These are phyloP conservation scores for Irpex sp. DNA, from an alignment of 1,284 basidiomycete genomes.

Conservation along the genomic window DNA sequence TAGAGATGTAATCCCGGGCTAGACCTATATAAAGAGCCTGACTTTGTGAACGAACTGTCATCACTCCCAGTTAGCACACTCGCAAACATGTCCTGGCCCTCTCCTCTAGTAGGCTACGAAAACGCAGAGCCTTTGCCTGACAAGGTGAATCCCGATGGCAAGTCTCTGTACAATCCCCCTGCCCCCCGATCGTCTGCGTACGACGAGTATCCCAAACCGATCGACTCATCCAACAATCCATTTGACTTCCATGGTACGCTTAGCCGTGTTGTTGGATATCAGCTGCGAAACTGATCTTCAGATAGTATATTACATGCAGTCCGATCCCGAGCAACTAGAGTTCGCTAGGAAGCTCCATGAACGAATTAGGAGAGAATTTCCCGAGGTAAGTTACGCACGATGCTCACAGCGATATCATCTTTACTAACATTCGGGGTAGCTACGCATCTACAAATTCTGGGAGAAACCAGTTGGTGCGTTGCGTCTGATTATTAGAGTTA, in stretches of 20 bases:
- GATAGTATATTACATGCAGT: constrained; percentile 61
- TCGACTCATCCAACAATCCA: constrained; percentile 49
- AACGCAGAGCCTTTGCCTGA: constrained; percentile 46
- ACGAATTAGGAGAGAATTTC: constrained; percentile 64
- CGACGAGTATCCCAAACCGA: constrained; percentile 49
- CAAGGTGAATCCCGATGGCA: constrained; percentile 51
- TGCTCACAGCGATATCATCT: not conserved
- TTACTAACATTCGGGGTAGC: constrained; percentile 31
- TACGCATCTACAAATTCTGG: constrained; percentile 63
- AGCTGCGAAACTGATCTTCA: not conserved
- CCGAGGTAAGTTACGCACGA: constrained; percentile 56
- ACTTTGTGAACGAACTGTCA: not conserved
- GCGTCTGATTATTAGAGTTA: not conserved
- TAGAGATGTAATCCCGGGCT: not conserved
- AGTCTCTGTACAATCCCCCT: constrained; percentile 50
- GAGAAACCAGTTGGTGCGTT: constrained; percentile 56
- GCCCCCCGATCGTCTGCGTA: constrained; percentile 46
- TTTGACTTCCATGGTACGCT: constrained; percentile 55
- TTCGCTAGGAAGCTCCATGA: constrained; percentile 62
- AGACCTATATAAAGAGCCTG: not conserved
- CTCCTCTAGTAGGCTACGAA: constrained; percentile 44
- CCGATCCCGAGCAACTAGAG: constrained; percentile 39
- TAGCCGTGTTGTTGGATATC: not conserved
- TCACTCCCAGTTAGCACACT: not conserved
- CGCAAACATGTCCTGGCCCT: constrained; percentile 22